Evolutionary conservation across 768 basidiomycete genomes (phyloP), one percentile per base, ranked within the genome.

Genomic region (Polyporus arcularius): DNA sequence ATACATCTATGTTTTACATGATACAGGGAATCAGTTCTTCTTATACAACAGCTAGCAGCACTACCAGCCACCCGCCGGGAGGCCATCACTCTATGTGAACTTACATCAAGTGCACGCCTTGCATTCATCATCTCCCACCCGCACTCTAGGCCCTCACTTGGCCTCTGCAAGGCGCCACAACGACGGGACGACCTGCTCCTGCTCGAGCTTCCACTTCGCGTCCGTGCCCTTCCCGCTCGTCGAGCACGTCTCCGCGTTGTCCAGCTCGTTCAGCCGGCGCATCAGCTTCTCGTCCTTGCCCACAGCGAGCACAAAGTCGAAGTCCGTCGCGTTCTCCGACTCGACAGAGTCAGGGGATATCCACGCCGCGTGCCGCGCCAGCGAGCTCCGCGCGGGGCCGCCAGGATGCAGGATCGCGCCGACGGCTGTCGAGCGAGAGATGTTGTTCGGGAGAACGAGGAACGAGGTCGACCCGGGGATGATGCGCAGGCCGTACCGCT

Each of bases 371-470:
- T 76, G 73, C 16, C 73, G 71, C 16, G 73, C 70, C 30, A 78
- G 63, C 35, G 76, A 72, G 4, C 75, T 75, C 38, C 78, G 71
- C 6, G 75, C 75, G 5, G 79, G 80, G 2, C 79, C 81, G 4
- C 85, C 86, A 0, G 88, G 87, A 66, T 88, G 85, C 14, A 92
- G 72, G 60, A 93, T 87, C n/a, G 88, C 84, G 46, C 88, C 89
- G 2, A 93, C 88, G 0, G 91, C 91, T 0, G 88, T 89, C n/a
- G 88, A 88, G 21, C 92, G 85, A 10, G 90, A 92, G 64, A 92
- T 85, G 65, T 90, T 89, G 75, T 87, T 90, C 3, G 92, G 91
- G 4, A 94, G 78, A 31, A 94, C 86, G 55, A 94, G 84, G 83
- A 94, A 94, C 52, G 83, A 84, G 72, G 87, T 91, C 56, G 82